Conservation (phyloP, 2,329 filamentous ascomycete species). For the Epichloe baconii region DNA sequence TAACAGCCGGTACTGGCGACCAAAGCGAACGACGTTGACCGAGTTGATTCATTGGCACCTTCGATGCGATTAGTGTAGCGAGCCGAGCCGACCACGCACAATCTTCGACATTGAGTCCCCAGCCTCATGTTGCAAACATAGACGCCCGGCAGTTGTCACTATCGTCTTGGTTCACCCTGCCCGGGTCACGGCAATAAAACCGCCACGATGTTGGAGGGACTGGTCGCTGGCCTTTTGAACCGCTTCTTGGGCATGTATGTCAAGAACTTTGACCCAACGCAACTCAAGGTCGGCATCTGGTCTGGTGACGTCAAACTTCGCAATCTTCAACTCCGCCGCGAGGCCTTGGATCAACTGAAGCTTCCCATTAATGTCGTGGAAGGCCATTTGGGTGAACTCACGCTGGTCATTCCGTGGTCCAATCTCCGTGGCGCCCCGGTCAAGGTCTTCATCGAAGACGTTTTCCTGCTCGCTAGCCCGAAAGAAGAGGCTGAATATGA, state of each 20-base stretch:
- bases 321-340: slow-evolving; percentile 81
- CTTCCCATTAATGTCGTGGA: slow-evolving; percentile 94
- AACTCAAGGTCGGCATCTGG: slow-evolving; percentile 98
- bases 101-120: neutral
- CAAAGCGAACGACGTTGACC: neutral
- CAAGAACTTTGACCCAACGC: slow-evolving; percentile 96
- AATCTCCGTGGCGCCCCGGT: slow-evolving; percentile 91
- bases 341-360: slow-evolving; percentile 93
- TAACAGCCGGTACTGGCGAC: neutral
- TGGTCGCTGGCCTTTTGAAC: slow-evolving; percentile 95
- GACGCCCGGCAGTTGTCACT: slow-evolving; percentile 2
- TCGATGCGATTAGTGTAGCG: neutral
- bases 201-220: slow-evolving; percentile 81
- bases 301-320: slow-evolving; percentile 93
- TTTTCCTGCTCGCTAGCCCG: slow-evolving; percentile 86
- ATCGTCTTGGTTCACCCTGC: slow-evolving; percentile 33
- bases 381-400: slow-evolving; percentile 85
- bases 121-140: slow-evolving; percentile 11
- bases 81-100: neutral
- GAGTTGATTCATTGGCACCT: neutral
- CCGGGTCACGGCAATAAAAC: slow-evolving; percentile 55
- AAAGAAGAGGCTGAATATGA: slow-evolving; percentile 93
- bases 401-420: slow-evolving; percentile 91
- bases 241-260: slow-evolving; percentile 99
- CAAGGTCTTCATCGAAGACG: slow-evolving; percentile 90